phyloP scores from a whole-genome alignment of 2,329 filamentous ascomycete species.

The Fusarium sp. region DNA sequence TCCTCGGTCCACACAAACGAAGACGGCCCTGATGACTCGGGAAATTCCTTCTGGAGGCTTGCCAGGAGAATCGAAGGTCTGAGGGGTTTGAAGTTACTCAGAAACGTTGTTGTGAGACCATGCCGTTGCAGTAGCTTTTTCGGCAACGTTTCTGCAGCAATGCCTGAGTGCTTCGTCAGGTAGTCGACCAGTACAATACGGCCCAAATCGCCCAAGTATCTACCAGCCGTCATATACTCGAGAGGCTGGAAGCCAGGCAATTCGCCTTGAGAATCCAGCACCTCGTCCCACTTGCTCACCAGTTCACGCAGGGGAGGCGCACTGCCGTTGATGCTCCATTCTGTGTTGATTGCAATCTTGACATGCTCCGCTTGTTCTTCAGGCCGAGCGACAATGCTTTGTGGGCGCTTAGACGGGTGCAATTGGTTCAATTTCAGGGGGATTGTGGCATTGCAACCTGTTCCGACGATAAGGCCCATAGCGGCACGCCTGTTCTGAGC shows the following conservation, averaged over 20 bases:
- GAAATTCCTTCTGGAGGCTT: constrained; percentile 64
- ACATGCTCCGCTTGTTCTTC: constrained; percentile 60
- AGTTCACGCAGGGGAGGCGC: constrained; percentile 73
- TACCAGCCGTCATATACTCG: constrained; percentile 85
- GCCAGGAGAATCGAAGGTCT: constrained; percentile 56
- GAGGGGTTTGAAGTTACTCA: constrained; percentile 74
- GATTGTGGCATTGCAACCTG: constrained; percentile 83
- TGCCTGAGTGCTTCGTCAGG: constrained; percentile 57
- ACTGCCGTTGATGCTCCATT: constrained; percentile 84
- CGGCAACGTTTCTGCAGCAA: constrained; percentile 62
- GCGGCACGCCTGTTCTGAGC: constrained; percentile 70
- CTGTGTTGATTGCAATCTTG: constrained; percentile 83
- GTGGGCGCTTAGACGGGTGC: constrained; percentile 69
- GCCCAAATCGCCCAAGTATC: constrained; percentile 81
- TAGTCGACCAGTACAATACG: constrained; percentile 77
- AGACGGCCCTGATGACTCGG: constrained; percentile 56
- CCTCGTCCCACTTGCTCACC: constrained; percentile 76
- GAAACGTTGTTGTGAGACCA: constrained; percentile 75
- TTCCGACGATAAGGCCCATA: constrained; percentile 86
- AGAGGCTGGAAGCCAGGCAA: constrained; percentile 82
- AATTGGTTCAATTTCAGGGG: constrained; percentile 73
- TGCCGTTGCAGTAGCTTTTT: constrained; percentile 66
- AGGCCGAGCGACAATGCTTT: constrained; percentile 60
- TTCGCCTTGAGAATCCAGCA: constrained; percentile 74
- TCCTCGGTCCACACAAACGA: constrained; percentile 72